phyloP scores from a whole-genome alignment of 192 early-diverging fungal genomes.

The Pilobolus umbonatus region DNA sequence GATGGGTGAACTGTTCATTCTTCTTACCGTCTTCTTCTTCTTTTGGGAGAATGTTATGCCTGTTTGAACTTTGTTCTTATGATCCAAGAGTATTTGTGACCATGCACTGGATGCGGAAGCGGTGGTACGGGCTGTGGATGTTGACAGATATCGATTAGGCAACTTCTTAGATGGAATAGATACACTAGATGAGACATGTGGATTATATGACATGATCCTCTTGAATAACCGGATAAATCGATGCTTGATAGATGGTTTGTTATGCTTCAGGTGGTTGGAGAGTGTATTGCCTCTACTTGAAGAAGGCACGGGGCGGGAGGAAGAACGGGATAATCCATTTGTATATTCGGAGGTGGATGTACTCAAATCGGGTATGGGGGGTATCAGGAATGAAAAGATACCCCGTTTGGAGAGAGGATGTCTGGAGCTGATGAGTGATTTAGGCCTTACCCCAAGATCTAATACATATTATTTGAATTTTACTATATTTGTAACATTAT shows the following conservation, averaged over 20 bases:
- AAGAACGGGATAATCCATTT: slow-evolving; percentile 3
- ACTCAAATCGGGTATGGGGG: background rate
- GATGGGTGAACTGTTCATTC: slow-evolving; percentile 2
- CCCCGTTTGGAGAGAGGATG: slow-evolving; percentile 9
- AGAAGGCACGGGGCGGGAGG: background rate
- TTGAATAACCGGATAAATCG: background rate
- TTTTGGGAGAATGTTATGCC: background rate
- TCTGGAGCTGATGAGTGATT: slow-evolving; percentile 4
- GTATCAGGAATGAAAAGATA: slow-evolving; percentile 2
- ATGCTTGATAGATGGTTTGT: background rate
- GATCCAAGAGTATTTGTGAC: background rate
- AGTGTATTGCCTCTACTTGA: background rate
- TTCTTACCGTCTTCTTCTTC: slow-evolving; percentile 1
- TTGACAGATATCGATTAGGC: background rate
- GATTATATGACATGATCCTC: background rate
- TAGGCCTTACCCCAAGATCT: slow-evolving; percentile 6
- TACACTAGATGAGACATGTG: background rate
- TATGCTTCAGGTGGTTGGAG: background rate
- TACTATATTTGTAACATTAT: background rate
- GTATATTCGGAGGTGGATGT: background rate
- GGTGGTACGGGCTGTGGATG: slow-evolving; percentile 3
- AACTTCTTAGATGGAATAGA: background rate
- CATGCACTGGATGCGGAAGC: background rate
- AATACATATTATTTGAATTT: no score
- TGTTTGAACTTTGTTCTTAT: no score